A percentile compares a stretch with the other conserved stretches of the same genome.
Evolutionary conservation across 1,139 yeast genomes (phyloP).

Genomic region (Geotrichum restrictum): DNA sequence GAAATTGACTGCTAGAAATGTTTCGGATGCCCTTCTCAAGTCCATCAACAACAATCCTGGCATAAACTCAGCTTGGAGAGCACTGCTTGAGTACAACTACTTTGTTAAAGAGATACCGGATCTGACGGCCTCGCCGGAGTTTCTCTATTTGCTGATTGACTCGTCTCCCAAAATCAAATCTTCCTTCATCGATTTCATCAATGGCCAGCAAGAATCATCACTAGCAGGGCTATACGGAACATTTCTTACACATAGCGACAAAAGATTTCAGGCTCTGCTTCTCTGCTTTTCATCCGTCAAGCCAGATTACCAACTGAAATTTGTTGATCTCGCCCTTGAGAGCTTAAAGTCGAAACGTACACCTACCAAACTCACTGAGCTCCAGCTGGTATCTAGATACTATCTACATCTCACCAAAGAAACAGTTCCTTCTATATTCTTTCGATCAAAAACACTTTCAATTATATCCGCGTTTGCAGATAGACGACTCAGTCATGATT

Average conservation of each 20-base stretch:
- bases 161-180: not conserved
- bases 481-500: slow-evolving; percentile 13
- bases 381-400: slow-evolving; percentile 17
- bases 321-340: slow-evolving; percentile 14
- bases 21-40: not conserved
- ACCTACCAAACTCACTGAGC: slow-evolving; percentile 4
- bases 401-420: slow-evolving; percentile 16
- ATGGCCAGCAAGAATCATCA: slow-evolving; percentile 1
- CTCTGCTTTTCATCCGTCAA: slow-evolving; percentile 11
- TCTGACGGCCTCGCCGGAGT: not conserved
- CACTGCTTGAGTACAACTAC: not conserved
- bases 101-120: not conserved
- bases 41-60: not conserved
- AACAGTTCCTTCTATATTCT: not conserved
- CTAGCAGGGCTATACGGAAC: slow-evolving; percentile 1
- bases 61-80: slow-evolving; percentile 5
- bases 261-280: slow-evolving; percentile 2
- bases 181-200: slow-evolving; percentile 6
- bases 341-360: slow-evolving; percentile 3
- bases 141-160: slow-evolving; percentile 10
- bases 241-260: slow-evolving; percentile 10
- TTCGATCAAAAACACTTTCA: slow-evolving; percentile 17
- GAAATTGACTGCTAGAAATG: not conserved
- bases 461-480: slow-evolving; percentile 18
- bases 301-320: not conserved